Conservation (phyloP, 257 asterid genomes). For the Capsicum baccatum region DNA sequence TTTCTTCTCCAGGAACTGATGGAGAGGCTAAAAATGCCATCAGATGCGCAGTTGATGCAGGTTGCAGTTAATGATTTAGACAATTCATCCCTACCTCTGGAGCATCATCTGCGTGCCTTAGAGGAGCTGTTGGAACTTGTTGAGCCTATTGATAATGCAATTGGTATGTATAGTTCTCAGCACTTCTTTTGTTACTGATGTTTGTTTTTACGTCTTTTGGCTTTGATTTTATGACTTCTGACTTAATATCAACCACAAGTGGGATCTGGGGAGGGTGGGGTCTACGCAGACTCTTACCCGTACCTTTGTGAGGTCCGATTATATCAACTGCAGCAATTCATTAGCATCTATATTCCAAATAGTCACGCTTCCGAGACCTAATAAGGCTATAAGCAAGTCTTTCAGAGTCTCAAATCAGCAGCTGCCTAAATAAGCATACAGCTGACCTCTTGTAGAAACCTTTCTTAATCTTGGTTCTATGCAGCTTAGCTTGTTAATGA, state of each 20-base stretch:
- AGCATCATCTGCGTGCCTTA: slow-evolving; percentile 77
- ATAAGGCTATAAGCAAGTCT: neutral
- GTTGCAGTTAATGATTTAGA: slow-evolving; percentile 77
- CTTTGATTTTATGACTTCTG: neutral
- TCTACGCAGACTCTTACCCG: neutral
- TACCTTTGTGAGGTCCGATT: neutral
- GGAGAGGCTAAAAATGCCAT: slow-evolving; percentile 75
- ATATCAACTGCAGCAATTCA: neutral
- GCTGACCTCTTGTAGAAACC: neutral
- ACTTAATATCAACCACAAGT: neutral
- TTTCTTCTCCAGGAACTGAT: slow-evolving; percentile 60
- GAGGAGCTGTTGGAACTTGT: slow-evolving; percentile 84
- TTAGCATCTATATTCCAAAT: neutral
- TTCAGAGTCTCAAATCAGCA: neutral
- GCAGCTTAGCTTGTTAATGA: neutral
- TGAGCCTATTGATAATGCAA: slow-evolving; percentile 91
- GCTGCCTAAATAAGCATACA: neutral
- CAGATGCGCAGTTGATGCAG: slow-evolving; percentile 83
- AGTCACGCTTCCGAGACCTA: neutral
- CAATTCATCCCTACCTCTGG: slow-evolving; percentile 62
- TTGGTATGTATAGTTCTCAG: slow-evolving; percentile 52
- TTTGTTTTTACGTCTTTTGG: neutral
- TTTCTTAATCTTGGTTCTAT: neutral
- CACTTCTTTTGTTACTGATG: neutral
- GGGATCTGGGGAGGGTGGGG: neutral